Evolutionary conservation across 371 early-diverging fungal genomes (phyloP), one percentile per base, ranked within the genome.

Genomic region (Scutellospora calospora): DNA sequence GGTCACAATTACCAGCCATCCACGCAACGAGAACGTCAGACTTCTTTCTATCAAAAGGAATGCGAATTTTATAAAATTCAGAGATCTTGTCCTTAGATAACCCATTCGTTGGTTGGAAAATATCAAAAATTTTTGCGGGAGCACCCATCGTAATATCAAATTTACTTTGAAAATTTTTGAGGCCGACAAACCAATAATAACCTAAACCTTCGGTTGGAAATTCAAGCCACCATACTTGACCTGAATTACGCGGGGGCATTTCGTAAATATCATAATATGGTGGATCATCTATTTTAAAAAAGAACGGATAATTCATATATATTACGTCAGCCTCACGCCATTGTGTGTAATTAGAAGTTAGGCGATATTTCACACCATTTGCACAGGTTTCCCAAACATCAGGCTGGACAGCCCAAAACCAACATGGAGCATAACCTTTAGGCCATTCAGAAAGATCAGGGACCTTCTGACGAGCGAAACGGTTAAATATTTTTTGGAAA

Each of bases 71-170:
- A 69, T 69, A 69, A 27, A 69, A 69, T 62, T 18, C 18, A n/a
- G 62, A 5, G n/a, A 69, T 41, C 2, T 16, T 27, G 3, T 27
- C 5, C 33, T 12, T 20, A 6, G 9, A 5, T 16, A 84, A 59
- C 0, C 45, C 45, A 4, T 79, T 52, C 16, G 79, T 41, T 0
- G 82, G 81, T 12, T 59, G 63, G 0, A 80, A 77, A 5, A 82
- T 35, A 29, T 81, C 82, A 33, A 82, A 63, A 18, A 82, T 12
- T 20, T 31, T 18, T 1, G 72, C 55, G 5, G 82, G 84, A 14
- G 59, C 14, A 38, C 82, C 82, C 25, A 82, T 82, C 3, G 84
- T 78, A 16, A 82, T 73, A 54, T 84, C 84, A 62, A 84, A 84
- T 20, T 72, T 54, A 16, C 52, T 38, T 9, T 73, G 18, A 54